These are phyloP conservation scores for Syzygium malaccense DNA, from an alignment of 441 rosid species.

Conservation along the genomic window DNA sequence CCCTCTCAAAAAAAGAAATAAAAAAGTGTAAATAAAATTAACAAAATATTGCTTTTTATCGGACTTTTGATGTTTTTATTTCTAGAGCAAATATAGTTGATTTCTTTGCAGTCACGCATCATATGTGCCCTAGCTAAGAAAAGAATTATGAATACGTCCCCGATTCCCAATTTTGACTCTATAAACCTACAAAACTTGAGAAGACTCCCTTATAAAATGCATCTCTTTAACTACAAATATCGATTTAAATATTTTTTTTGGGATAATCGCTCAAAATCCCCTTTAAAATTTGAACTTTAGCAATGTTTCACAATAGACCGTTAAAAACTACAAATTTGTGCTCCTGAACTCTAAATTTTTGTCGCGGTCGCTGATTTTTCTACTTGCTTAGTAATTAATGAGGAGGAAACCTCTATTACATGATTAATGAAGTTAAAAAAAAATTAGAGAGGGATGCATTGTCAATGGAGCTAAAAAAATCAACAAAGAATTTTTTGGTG, in stretches of 20 bases:
- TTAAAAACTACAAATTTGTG: background rate
- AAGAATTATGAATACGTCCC: background rate
- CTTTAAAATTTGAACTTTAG: background rate
- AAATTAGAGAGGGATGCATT: background rate
- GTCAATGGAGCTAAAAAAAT: background rate
- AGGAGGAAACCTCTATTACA: background rate
- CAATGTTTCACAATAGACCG: background rate
- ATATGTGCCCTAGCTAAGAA: background rate
- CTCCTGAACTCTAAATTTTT: background rate
- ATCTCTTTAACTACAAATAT: background rate
- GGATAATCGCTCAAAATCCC: background rate
- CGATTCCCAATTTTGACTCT: background rate
- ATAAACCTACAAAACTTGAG: background rate
- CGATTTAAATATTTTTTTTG: fast-evolving
- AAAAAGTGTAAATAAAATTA: background rate
- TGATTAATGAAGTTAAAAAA: background rate
- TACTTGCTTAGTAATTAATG: background rate
- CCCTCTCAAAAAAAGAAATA: background rate
- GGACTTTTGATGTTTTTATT: background rate
- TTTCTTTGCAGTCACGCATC: background rate
- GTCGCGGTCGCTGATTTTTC: background rate
- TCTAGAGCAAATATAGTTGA: background rate
- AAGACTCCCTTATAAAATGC: background rate
- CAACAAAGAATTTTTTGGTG: background rate
- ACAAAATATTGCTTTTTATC: background rate